A percentile compares a stretch with the other conserved stretches of the same genome.
Evolutionary conservation across 306 rosid species (phyloP).

Genomic region (Astragalus glycyphyllos): DNA sequence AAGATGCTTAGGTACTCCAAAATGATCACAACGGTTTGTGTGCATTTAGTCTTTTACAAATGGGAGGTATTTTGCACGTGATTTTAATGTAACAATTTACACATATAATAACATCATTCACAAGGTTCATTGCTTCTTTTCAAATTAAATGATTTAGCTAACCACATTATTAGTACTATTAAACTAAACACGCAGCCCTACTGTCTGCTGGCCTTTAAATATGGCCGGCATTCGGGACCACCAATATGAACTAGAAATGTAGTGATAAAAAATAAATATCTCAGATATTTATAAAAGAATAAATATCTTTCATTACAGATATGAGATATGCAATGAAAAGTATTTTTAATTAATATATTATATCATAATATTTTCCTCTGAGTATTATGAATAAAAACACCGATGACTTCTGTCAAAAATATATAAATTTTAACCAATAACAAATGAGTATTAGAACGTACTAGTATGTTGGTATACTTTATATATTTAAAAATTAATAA

Average conservation of each 20-base stretch:
- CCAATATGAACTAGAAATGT: background rate
- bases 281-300: no score
- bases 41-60: background rate
- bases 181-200: slow-evolving; percentile 4
- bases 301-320: no score
- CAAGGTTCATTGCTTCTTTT: background rate
- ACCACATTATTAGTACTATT: background rate
- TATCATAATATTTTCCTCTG: no score
- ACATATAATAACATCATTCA: no score
- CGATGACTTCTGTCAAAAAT: no score
- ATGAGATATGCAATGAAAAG: no score
- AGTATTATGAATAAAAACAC: no score
- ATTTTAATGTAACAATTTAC: slow-evolving; percentile 35
- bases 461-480: no score
- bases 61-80: slow-evolving; percentile 41
- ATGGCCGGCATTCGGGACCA: slow-evolving; percentile 40
- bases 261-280: background rate
- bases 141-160: background rate
- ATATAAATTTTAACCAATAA: no score
- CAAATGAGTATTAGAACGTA: no score
- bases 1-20: background rate
- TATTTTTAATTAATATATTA: no score
- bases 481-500: no score
- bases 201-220: slow-evolving; percentile 18
- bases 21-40: background rate